Evolutionary conservation across 345 rosid species (phyloP).

Genomic region (Linum tenue): DNA sequence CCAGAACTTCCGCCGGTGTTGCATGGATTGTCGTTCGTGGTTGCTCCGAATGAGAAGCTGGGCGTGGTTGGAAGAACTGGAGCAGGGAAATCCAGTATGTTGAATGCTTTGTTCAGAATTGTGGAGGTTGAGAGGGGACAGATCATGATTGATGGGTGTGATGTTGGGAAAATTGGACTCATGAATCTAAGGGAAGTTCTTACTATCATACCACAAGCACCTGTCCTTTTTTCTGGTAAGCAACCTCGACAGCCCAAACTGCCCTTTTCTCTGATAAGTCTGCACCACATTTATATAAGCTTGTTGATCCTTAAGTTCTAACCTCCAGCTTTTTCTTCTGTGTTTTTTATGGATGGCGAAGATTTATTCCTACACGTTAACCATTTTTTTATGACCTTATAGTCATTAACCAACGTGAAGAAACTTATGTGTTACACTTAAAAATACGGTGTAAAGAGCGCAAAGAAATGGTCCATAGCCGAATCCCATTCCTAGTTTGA

Average conservation of each 20-base stretch:
- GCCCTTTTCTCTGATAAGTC: background rate
- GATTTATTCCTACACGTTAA: too few relatives aligned
- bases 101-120: background rate
- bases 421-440: too few relatives aligned
- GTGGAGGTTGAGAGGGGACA: conserved; percentile 1
- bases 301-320: background rate
- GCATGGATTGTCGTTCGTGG: conserved; percentile 70
- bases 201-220: conserved; percentile 1
- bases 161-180: background rate
- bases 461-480: too few relatives aligned
- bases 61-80: conserved; percentile 6
- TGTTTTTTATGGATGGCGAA: too few relatives aligned
- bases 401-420: too few relatives aligned
- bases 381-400: too few relatives aligned
- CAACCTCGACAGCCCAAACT: too few relatives aligned
- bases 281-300: background rate
- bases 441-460: too few relatives aligned
- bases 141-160: conserved; percentile 2
- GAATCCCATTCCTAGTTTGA: too few relatives aligned
- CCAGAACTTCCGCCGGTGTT: conserved; percentile 91
- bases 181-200: background rate
- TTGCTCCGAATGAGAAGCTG: conserved; percentile 36
- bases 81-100: conserved; percentile 4
- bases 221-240: conserved; percentile 39
- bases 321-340: background rate